Evolutionary conservation across 1,284 basidiomycete species (phyloP).

Genomic region (Trichosporon sp.): DNA sequence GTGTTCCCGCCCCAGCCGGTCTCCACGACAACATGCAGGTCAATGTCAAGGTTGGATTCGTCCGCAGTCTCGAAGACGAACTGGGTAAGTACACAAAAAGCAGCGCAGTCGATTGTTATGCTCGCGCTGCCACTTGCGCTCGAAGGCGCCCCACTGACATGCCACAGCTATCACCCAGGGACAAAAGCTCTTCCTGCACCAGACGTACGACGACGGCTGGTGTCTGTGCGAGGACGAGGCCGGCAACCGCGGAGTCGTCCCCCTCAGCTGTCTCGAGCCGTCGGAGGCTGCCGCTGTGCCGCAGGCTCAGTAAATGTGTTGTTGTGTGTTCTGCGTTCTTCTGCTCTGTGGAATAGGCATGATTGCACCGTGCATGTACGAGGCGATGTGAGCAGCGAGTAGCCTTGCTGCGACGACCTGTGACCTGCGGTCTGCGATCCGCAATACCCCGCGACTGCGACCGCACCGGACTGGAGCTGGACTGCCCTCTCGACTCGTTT

Average conservation of each 20-base stretch:
- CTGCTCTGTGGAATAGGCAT: background rate
- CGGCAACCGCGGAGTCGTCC: slow-evolving; percentile 43
- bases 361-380: background rate
- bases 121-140: too few relatives aligned
- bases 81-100: slow-evolving; percentile 32
- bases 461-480: background rate
- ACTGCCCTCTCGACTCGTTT: background rate
- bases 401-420: background rate
- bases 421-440: background rate
- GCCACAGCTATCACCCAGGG: slow-evolving; percentile 41
- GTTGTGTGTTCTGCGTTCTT: too few relatives aligned
- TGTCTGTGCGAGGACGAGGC: slow-evolving; percentile 44
- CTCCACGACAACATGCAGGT: slow-evolving; percentile 42
- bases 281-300: slow-evolving; percentile 9
- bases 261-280: slow-evolving; percentile 44
- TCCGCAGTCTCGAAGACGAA: slow-evolving; percentile 46
- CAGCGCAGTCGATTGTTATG: too few relatives aligned
- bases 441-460: background rate
- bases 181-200: slow-evolving; percentile 46
- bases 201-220: slow-evolving; percentile 48
- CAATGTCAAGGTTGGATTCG: slow-evolving; percentile 44
- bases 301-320: background rate
- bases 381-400: too few relatives aligned
- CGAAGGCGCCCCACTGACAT: slow-evolving; percentile 8
- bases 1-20: slow-evolving; percentile 13